Percentiles rank a stretch among this genome's conserved stretches.
These are phyloP conservation scores for Agroathelia rolfsii DNA, from an alignment of 1,284 basidiomycete species.

Conservation along the genomic window DNA sequence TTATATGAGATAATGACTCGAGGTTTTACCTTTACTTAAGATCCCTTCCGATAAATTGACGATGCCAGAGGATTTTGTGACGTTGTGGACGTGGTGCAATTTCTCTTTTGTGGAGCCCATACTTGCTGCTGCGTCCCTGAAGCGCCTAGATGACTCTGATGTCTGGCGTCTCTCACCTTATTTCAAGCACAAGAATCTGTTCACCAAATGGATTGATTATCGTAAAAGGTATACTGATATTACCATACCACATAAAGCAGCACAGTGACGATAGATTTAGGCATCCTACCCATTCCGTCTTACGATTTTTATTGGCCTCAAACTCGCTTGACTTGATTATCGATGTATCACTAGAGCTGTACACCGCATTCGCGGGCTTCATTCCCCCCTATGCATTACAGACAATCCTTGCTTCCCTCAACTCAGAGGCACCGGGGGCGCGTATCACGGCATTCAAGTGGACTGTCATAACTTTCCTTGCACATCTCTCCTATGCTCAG, in stretches of 20 bases:
- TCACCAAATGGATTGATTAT: conserved; percentile 52
- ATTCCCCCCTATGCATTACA: conserved; percentile 53
- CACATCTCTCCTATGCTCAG: conserved; percentile 61
- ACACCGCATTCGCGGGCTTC: conserved; percentile 50
- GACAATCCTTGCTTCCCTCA: conserved; percentile 41
- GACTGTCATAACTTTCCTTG: conserved; percentile 56
- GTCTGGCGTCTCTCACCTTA: conserved; percentile 66
- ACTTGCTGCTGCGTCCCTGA: conserved; percentile 42
- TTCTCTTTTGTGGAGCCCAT: conserved; percentile 72
- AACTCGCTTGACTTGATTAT: conserved; percentile 68
- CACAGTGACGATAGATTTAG: no score
- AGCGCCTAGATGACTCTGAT: conserved; percentile 59
- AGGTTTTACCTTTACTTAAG: conserved; percentile 20
- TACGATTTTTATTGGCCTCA: conserved; percentile 57
- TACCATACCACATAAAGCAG: conserved; percentile 2
- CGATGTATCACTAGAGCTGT: conserved; percentile 44
- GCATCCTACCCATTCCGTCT: conserved; percentile 41
- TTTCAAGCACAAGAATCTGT: conserved; percentile 62
- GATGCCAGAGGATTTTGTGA: conserved; percentile 65
- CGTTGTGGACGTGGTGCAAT: conserved; percentile 69
- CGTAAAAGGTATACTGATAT: conserved; percentile 23
- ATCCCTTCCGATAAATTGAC: conserved; percentile 38
- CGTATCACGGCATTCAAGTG: conserved; percentile 56
- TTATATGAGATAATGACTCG: conserved; percentile 1
- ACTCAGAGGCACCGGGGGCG: conserved; percentile 34